Evolutionary conservation across 495 filamentous ascomycete genomes (phyloP), one percentile per base, ranked within the genome.

Genomic region (Penicillium longicatenatum): DNA sequence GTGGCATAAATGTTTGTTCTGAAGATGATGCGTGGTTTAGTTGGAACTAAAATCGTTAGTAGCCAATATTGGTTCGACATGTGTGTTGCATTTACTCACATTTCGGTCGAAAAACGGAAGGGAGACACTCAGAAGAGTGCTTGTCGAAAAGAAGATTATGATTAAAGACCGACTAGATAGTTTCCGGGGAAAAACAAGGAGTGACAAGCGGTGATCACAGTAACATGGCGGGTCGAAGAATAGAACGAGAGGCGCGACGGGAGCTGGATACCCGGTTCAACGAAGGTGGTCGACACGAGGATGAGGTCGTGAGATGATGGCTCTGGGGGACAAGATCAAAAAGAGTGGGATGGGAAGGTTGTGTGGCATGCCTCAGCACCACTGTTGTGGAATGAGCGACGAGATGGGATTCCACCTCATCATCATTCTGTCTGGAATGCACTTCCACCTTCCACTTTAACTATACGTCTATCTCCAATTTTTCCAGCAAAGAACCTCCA

Each of bases 331-430:
- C n/a, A 50, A 16, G 44, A 58, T 50, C 46, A 47, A 55, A 57
- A 60, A 20, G 30, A 48, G 39, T 58, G 26, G 52, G 44, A 58
- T 30, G 42, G 35, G 46, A 41, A 41, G 26, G 26, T 49, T n/a
- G 11, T 14, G 50, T 59, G 60, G 56, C 60, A 63, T 63, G 56
- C 60, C 52, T 58, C 42, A 52, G 55, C 55, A 55, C 60, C 22
- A 55, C 56, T 63, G 55, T 57, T 49, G 53, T 49, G 43, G 53
- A 48, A 54, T 48, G 53, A 22, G 7, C 19, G 45, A n/a, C 29
- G 22, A 41, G 20, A 42, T 48, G 29, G 50, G 59, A 57, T 61
- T 49, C 54, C 59, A 49, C 54, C 12, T 26, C 21, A 48, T 26
- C 45, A 22, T 22, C 42, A 6, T 19, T 29, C n/a, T 19, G 12